Evolutionary conservation across 306 rosid genomes (phyloP).

Genomic region (Rosa rugosa): DNA sequence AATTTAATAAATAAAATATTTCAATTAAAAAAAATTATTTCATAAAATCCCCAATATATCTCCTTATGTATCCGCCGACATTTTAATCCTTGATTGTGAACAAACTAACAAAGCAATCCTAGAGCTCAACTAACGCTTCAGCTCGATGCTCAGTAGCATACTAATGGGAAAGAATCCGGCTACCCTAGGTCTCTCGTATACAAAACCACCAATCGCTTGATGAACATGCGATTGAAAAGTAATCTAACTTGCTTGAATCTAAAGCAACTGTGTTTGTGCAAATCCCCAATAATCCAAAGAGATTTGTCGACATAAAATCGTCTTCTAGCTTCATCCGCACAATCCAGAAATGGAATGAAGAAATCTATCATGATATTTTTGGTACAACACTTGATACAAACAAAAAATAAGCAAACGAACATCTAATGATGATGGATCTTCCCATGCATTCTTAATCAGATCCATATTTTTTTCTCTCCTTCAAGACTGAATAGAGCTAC

Average conservation of each 20-base stretch:
- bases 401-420: constrained; percentile 1
- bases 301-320: not conserved
- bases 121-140: not conserved
- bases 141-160: not conserved
- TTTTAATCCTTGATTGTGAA: not conserved
- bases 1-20: no score
- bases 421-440: not conserved
- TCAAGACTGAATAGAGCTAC: not conserved
- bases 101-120: not conserved
- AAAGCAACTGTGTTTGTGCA: not conserved
- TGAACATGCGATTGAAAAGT: not conserved
- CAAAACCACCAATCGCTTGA: not conserved
- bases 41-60: no score
- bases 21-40: no score
- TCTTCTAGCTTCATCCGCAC: not conserved
- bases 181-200: not conserved
- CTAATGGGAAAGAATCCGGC: not conserved
- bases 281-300: not conserved
- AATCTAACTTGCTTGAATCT: not conserved
- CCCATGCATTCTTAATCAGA: not conserved
- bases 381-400: constrained; percentile 5
- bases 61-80: no score
- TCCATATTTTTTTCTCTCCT: not conserved
- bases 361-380: not conserved
- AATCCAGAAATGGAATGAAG: not conserved